Evolutionary conservation across 768 basidiomycete genomes (phyloP).

Genomic region (Fomitopsis pulvina): DNA sequence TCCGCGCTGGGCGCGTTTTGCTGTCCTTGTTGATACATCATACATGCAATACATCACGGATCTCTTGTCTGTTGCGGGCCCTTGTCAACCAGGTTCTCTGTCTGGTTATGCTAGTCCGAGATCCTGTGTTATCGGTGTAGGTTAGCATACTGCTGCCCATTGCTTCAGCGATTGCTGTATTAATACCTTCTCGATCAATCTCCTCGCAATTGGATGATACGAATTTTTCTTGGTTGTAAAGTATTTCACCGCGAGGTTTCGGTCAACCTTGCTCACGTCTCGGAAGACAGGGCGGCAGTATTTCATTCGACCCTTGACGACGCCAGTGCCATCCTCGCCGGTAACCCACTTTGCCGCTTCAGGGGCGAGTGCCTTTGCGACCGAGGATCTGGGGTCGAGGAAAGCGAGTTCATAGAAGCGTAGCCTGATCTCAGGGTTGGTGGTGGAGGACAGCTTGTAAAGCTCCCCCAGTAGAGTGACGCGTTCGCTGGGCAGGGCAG

Average conservation of each 20-base stretch:
- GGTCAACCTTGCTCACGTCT: constrained; percentile 46
- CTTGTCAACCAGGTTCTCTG: no score
- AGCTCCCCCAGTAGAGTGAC: constrained; percentile 48
- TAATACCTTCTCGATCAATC: constrained; percentile 66
- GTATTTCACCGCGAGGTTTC: constrained; percentile 40
- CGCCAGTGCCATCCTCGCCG: constrained; percentile 47
- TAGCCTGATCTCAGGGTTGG: constrained; percentile 72
- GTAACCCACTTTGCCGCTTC: constrained; percentile 65
- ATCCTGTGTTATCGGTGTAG: constrained; percentile 6
- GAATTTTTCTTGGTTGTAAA: constrained; percentile 41
- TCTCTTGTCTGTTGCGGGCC: not conserved
- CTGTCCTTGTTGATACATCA: constrained; percentile 1
- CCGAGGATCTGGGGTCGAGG: constrained; percentile 36
- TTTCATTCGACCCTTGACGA: constrained; percentile 79
- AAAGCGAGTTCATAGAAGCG: constrained; percentile 75
- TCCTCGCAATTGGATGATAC: constrained; percentile 77
- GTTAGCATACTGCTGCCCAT: no score
- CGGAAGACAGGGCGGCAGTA: constrained; percentile 70
- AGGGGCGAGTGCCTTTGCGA: constrained; percentile 42
- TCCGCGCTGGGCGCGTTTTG: not conserved
- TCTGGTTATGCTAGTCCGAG: constrained; percentile 10
- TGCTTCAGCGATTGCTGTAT: not conserved
- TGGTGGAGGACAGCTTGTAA: constrained; percentile 45
- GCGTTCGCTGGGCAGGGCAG: constrained; percentile 53
- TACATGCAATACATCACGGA: not conserved